Base-by-base conservation (phyloP, 441 rosid genomes). In the Arabidopsis hybrid region DNA sequence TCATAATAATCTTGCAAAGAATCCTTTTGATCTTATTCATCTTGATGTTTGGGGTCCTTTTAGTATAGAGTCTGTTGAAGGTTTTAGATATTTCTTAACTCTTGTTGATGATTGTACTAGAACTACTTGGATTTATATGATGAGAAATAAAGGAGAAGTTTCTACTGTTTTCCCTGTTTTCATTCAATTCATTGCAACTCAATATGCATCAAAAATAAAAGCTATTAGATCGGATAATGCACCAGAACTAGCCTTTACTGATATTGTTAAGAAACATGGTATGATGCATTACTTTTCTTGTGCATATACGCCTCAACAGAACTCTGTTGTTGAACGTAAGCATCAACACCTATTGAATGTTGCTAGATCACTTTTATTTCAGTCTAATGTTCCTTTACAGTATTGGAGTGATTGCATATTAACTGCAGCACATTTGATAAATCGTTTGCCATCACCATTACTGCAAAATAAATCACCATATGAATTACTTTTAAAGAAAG, bases 351-450 rank as follows among this genome's bases (percentile, higher is more conserved):
- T 46, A 0, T 7, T 46, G 0, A 46, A 46, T 13, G 51, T 46
- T 6, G 9, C 51, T 2, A 6, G 51, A 2, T 2, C 51, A 0
- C 14, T 46, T 0, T 2, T 46, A 0, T 45, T 45, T 14, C 51
- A 46, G 0, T 46, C 51, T 0, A 46, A 14, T 14, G 0, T 46
- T 0, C 21, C 51, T 7, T 6, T 46, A 0, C 8, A 7, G 1
- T 46, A 14, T 0, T 46, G 9, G 51, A 46, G 51, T 46, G 51
- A 46, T 7, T 46, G 18, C 7, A 1, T 46, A 0, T 0, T 14
- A 1, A 14, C 51, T 0, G 18, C 9, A 6, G 51, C 1, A 0
- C 6, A 6, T 2, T 0, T 46, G 0, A 46, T 46, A 0, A 46
- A 46, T 14, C 0, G 51, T 0, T 0, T 3, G 0, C 51, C 51